Evolutionary conservation across 2,329 filamentous ascomycete genomes (phyloP).

Genomic region (Calonectria multiphialidica): DNA sequence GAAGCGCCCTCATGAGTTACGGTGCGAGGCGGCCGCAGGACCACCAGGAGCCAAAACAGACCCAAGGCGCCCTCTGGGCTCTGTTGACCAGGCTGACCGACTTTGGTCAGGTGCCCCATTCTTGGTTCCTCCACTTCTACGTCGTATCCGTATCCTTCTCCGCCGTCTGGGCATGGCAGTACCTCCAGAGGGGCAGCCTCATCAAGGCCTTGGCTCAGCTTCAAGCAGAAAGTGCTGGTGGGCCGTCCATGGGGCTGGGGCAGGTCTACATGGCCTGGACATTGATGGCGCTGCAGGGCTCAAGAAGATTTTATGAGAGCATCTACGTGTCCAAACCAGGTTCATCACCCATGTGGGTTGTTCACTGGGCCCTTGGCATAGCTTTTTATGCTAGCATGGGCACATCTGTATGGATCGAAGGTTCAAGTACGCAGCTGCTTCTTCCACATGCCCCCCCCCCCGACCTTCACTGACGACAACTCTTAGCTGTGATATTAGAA

Average conservation of each 20-base stretch:
- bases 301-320: slow-evolving; percentile 82
- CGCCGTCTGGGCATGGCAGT: slow-evolving; percentile 79
- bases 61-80: slow-evolving; percentile 32
- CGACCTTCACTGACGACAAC: slow-evolving; percentile 17
- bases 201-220: slow-evolving; percentile 62
- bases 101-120: slow-evolving; percentile 78
- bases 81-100: slow-evolving; percentile 47
- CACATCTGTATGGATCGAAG: slow-evolving; percentile 87
- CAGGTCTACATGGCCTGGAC: slow-evolving; percentile 77
- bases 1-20: slow-evolving; percentile 61
- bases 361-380: slow-evolving; percentile 85
- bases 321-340: slow-evolving; percentile 70
- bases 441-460: background rate
- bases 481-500: slow-evolving; percentile 48
- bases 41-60: slow-evolving; percentile 25
- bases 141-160: slow-evolving; percentile 76
- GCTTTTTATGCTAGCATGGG: slow-evolving; percentile 81
- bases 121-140: slow-evolving; percentile 93
- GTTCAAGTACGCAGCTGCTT: slow-evolving; percentile 65
- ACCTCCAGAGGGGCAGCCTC: slow-evolving; percentile 64
- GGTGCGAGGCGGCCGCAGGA: slow-evolving; percentile 56
- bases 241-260: slow-evolving; percentile 62
- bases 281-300: slow-evolving; percentile 81
- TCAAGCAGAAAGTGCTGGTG: slow-evolving; percentile 42
- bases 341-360: slow-evolving; percentile 84